Conservation (phyloP, 1,284 basidiomycete species). For the Boletus mariae region DNA sequence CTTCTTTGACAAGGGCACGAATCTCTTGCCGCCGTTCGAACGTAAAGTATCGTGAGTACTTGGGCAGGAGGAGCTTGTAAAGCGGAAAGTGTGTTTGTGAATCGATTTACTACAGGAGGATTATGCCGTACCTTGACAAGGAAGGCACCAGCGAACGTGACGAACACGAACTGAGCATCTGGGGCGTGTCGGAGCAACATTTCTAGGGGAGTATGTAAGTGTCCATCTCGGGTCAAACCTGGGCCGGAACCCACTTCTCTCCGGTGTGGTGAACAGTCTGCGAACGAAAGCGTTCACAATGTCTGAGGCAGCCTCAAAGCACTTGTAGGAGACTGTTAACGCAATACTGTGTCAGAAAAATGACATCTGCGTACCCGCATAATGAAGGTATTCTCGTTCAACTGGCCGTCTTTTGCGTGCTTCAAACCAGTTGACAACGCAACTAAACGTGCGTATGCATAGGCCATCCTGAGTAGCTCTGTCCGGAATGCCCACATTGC, state of each 20-base stretch:
- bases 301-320: conserved; percentile 37
- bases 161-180: conserved; percentile 79
- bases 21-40: conserved; percentile 58
- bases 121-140: conserved; percentile 58
- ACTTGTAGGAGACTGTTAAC: conserved; percentile 11
- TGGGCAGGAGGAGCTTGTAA: conserved; percentile 66
- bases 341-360: neutral
- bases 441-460: conserved; percentile 64
- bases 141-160: conserved; percentile 82
- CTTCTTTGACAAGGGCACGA: conserved; percentile 54
- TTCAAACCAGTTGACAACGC: conserved; percentile 76
- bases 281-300: conserved; percentile 63
- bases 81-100: neutral
- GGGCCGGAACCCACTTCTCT: conserved; percentile 43
- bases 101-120: neutral
- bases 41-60: conserved; percentile 58
- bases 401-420: conserved; percentile 58
- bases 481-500: conserved; percentile 57
- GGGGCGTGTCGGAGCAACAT: conserved; percentile 72
- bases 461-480: conserved; percentile 60
- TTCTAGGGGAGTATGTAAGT: conserved; percentile 33
- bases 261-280: conserved; percentile 50
- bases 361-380: conserved; percentile 50
- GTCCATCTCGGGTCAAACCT: neutral
- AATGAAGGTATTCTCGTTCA: conserved; percentile 62